Evolutionary conservation across 2,329 filamentous ascomycete species (phyloP).

Genomic region (Aspergillus sp.): DNA sequence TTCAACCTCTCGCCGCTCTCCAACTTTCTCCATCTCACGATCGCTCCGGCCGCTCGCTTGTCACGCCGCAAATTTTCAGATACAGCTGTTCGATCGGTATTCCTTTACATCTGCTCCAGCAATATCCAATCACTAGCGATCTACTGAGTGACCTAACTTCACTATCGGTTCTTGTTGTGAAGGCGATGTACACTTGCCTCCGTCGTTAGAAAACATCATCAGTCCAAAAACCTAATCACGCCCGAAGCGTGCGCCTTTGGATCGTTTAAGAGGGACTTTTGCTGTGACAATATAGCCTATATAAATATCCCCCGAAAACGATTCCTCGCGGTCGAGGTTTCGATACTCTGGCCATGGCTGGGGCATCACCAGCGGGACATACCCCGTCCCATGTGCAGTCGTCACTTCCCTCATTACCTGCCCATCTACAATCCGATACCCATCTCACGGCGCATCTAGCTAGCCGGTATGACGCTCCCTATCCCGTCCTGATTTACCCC

Average conservation of each 20-base stretch:
- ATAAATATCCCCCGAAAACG: neutral
- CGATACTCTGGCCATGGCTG: slow-evolving; percentile 36
- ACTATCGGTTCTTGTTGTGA: slow-evolving; percentile 5
- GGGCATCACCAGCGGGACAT: slow-evolving; percentile 39
- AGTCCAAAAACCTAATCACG: neutral
- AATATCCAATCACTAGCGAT: neutral
- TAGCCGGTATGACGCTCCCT: slow-evolving; percentile 41
- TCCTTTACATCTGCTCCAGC: neutral
- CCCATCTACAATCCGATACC: slow-evolving; percentile 59
- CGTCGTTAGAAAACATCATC: slow-evolving; percentile 12
- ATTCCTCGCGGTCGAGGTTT: slow-evolving; percentile 12
- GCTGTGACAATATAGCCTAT: neutral
- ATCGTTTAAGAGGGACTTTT: neutral
- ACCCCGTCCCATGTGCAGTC: slow-evolving; percentile 69
- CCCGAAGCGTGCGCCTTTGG: neutral
- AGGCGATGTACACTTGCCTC: slow-evolving; percentile 14
- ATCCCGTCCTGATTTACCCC: neutral
- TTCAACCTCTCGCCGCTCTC: neutral
- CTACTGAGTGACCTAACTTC: neutral
- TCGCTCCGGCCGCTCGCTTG: neutral
- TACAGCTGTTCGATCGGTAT: neutral
- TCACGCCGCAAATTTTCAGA: neutral
- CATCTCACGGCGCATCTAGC: slow-evolving; percentile 52
- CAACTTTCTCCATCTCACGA: slow-evolving; percentile 1
- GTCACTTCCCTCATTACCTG: slow-evolving; percentile 82